Evolutionary conservation across 345 rosid species (phyloP), one percentile per base, ranked within the genome.

Genomic region (Trapa incisa): DNA sequence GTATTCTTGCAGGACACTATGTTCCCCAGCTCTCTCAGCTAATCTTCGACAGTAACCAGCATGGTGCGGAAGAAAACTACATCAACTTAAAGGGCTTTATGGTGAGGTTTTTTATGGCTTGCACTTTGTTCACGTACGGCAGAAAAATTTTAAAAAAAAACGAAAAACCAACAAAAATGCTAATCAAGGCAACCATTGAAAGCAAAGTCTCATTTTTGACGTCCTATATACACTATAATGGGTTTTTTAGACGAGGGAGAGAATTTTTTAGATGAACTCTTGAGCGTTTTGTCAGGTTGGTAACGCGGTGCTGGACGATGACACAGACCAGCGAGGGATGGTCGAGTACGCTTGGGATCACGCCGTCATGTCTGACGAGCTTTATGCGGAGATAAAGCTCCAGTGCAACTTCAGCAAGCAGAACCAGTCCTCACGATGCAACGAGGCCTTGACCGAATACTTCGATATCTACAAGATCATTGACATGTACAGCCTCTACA

Each of bases 311-410:
- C 16, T 91, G 72, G 97, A 91, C 41, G 96, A 91, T 9, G 93
- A 84, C 66, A 85, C 88, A 0, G 93, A 91, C 73, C 88, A 85
- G 11, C 77, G 12, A 29, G 97, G 96, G 5, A 91, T 91, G 96
- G 77, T 88, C 8, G 91, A 87, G 52, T 91, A 85, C 41, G 96
- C 97, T 0, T 88, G 85, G 84, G 93, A 75, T 66, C 97, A 91
- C 33, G 97, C 96, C 2, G 96, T 91, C 61, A 80, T 91, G 67
- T 91, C 97, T 22, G 97, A 91, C 33, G 36, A 14, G n/a, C 53
- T 91, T 35, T 85, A 85, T 75, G 3, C 58, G 5, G 45, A 81
- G 35, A 64, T 84, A 12, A 88, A 84, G 68, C 39, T 16, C 17
- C 16, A 75, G 13, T 89, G 96, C 64, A 70, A 66, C 65, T 80